Conservation (phyloP, 2,329 filamentous ascomycete genomes). For the Colletotrichum sublineola region DNA sequence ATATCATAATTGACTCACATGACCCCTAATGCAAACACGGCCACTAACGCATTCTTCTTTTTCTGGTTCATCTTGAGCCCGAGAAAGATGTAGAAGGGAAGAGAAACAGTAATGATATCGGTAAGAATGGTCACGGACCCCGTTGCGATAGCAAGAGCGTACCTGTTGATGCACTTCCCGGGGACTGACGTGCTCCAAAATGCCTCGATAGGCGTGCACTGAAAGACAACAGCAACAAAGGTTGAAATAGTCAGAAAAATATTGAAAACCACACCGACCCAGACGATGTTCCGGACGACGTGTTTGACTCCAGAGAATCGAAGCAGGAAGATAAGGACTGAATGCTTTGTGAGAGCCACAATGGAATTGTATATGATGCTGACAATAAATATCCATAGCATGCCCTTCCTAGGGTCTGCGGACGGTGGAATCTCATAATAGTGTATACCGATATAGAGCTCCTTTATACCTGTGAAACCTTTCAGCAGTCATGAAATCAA, state of each 20-base stretch:
- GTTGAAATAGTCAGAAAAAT: background rate
- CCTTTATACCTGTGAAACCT: background rate
- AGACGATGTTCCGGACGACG: background rate
- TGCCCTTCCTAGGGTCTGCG: background rate
- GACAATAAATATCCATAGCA: background rate
- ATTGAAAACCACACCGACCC: background rate
- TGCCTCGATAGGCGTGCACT: background rate
- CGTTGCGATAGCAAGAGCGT: background rate
- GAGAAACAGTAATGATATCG: background rate
- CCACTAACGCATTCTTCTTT: background rate
- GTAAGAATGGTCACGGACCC: background rate
- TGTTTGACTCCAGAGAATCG: background rate
- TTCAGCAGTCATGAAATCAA: background rate
- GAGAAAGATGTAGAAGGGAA: background rate
- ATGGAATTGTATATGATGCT: background rate
- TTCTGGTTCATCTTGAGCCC: background rate
- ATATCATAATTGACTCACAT: background rate
- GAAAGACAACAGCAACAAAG: background rate
- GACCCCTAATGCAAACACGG: background rate
- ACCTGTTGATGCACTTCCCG: background rate
- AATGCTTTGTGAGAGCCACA: background rate
- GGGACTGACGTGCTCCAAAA: background rate
- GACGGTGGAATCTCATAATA: background rate
- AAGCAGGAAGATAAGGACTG: background rate
- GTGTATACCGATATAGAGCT: background rate